Base-by-base conservation (phyloP, 768 basidiomycete genomes). In the Mycena chlorophos region DNA sequence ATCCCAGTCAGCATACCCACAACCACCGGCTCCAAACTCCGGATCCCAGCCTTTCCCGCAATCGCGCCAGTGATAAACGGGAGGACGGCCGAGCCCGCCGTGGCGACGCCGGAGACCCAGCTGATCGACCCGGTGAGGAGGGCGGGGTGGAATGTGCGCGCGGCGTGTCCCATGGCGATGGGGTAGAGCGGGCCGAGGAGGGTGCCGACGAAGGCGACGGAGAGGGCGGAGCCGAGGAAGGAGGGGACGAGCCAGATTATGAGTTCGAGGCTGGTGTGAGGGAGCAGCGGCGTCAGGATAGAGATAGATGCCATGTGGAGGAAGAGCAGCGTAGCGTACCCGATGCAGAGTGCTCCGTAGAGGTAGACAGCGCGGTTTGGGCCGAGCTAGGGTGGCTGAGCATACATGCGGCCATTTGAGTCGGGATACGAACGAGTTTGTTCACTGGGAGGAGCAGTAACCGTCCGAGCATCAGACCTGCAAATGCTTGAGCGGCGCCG, bases 171-270 rank as follows among this genome's bases (percentile, higher is more conserved):
- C n/a, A n/a, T n/a, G n/a, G n/a, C n/a, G n/a, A n/a, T n/a, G n/a
- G n/a, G n/a, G n/a, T n/a, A n/a, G n/a, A n/a, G n/a, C n/a, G n/a
- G n/a, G n/a, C n/a, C n/a, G n/a, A n/a, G n/a, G n/a, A n/a, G n/a
- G n/a, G n/a, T n/a, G n/a, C n/a, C 38, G 46, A 40, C 39, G 47
- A 55, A n/a, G 47, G 48, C 31, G 47, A 80, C 66, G 2, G 75
- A 74, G 5, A 81, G 68, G 1, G 73, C 80, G 55, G 73, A 72
- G 13, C 72, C 78, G n/a, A 79, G 66, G 37, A 82, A 63, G 19
- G 70, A 73, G 29, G 75, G 75, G 2, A 75, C 72, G 38, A 76
- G 69, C 80, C 82, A 83, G 45, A 82, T 64, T 5, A 78, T 55
- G 25, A 81, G 42, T 59, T 81, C 73, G 27, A 83, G 70, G 14